Conservation (phyloP, 2,329 filamentous ascomycete species). For the Ambrosiella xylebori region DNA sequence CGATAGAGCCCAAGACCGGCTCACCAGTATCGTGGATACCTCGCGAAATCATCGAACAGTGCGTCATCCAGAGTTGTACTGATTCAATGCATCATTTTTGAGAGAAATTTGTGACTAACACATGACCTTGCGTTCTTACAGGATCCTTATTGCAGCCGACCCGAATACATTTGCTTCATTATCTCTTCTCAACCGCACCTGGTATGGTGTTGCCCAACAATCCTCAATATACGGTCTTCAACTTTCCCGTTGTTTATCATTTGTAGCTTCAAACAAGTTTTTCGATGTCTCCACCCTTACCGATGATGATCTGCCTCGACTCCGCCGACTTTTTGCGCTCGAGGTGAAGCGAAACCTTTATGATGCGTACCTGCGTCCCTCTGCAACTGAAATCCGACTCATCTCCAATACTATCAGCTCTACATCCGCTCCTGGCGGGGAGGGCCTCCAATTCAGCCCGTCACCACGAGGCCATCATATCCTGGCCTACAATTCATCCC, state of each 20-base stretch:
- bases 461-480: slow-evolving; percentile 60
- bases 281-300: slow-evolving; percentile 21
- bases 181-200: slow-evolving; percentile 46
- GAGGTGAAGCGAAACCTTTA: slow-evolving; percentile 66
- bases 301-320: slow-evolving; percentile 35
- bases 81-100: not conserved
- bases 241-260: slow-evolving; percentile 43
- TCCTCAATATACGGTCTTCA: slow-evolving; percentile 46
- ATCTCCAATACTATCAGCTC: slow-evolving; percentile 74
- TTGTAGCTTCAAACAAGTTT: slow-evolving; percentile 31
- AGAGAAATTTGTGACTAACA: too few relatives aligned
- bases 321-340: slow-evolving; percentile 49
- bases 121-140: slow-evolving; percentile 18
- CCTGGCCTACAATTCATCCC: slow-evolving; percentile 69
- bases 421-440: slow-evolving; percentile 64
- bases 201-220: slow-evolving; percentile 46
- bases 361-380: slow-evolving; percentile 55
- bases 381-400: slow-evolving; percentile 55
- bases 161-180: slow-evolving; percentile 51
- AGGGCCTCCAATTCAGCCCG: slow-evolving; percentile 70
- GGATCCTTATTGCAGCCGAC: slow-evolving; percentile 43
- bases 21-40: not conserved
- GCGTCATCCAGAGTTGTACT: not conserved
- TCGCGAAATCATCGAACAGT: not conserved
- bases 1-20: not conserved